Evolutionary conservation across 208 protist species (phyloP), one percentile per base, ranked within the genome.

Genomic region (Histomonas meleagridis): DNA sequence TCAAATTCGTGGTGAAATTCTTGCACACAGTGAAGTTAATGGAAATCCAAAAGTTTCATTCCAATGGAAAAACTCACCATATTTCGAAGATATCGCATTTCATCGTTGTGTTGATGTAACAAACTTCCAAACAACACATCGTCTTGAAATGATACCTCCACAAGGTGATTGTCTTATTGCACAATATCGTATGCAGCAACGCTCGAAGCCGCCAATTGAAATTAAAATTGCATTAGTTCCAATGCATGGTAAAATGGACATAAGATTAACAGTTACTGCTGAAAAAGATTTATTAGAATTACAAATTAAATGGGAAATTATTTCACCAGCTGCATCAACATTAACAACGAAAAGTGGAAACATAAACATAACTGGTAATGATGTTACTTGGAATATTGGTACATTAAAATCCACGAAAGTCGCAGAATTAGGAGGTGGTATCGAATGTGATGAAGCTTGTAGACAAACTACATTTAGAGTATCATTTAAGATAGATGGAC

Each of bases 1-100:
- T n/a, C 70, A 79, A 79, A 43, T 79, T 49, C n/a, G 70, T 21
- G 70, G 70, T 18, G 70, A 79, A 79, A 79, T 79, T 28, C 10
- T 49, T n/a, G 49, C 49, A 40, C 70, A 49, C 14, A 40, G 40
- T 9, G 70, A 79, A 48, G 14, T 79, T 28, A 79, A 79, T 79
- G 70, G 70, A 7, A 51, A 10, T 28, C 70, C 70, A 49, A 23
- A 79, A 5, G 4, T 46, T 43, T 79, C 70, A 14, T 35, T 79
- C 49, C 28, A 46, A 18, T 79, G 70, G 70, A 79, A 79, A 49
- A 79, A 79, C 40, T 46, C 70, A 49, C 70, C 70, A 26, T 49
- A 49, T 7, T 79, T 79, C 28, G 70, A 79, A 46, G 70, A 79
- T 51, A 18, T 79, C 7, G 70, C 70, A n/a, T 79, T 79, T 28